Evolutionary conservation across 805 yeast species (phyloP).

Genomic region (Candida odintsovae): DNA sequence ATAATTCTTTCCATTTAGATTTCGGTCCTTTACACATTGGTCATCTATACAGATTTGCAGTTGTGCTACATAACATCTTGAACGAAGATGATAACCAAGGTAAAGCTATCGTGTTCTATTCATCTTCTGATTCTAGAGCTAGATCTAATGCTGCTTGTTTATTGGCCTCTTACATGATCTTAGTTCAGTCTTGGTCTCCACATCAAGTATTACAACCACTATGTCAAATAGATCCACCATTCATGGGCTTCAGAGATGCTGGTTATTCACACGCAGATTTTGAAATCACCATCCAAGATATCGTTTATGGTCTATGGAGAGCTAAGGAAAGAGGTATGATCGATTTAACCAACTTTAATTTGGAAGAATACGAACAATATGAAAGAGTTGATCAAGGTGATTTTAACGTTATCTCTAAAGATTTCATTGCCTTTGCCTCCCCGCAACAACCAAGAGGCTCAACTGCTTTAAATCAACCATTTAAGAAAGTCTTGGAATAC

Average conservation of each 20-base stretch:
- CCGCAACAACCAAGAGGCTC: slow-evolving; percentile 65
- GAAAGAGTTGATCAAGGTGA: slow-evolving; percentile 98
- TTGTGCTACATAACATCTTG: slow-evolving; percentile 82
- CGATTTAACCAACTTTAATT: slow-evolving; percentile 78
- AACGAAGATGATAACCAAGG: slow-evolving; percentile 80
- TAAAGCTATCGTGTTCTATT: slow-evolving; percentile 87
- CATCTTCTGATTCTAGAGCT: slow-evolving; percentile 72
- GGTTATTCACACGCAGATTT: slow-evolving; percentile 96
- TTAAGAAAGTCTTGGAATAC: slow-evolving; percentile 73
- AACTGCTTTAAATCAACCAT: slow-evolving; percentile 57
- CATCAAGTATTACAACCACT: slow-evolving; percentile 95
- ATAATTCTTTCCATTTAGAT: slow-evolving; percentile 92
- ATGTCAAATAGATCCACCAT: slow-evolving; percentile 86
- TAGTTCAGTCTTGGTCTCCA: slow-evolving; percentile 97
- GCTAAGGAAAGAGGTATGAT: slow-evolving; percentile 90
- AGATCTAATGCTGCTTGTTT: slow-evolving; percentile 94
- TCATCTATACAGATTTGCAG: slow-evolving; percentile 91
- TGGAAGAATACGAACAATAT: slow-evolving; percentile 91
- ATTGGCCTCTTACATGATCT: slow-evolving; percentile 88
- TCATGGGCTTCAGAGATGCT: slow-evolving; percentile 94
- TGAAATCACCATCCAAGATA: slow-evolving; percentile 87
- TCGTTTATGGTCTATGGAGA: slow-evolving; percentile 95
- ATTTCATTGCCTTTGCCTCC: slow-evolving; percentile 96
- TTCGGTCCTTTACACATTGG: slow-evolving; percentile 96
- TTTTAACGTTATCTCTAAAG: slow-evolving; percentile 84